Percentiles rank a stretch among this genome's conserved stretches.
Evolutionary conservation across 305 asterid species (phyloP).

Genomic region (Solanum aculeatissimum): DNA sequence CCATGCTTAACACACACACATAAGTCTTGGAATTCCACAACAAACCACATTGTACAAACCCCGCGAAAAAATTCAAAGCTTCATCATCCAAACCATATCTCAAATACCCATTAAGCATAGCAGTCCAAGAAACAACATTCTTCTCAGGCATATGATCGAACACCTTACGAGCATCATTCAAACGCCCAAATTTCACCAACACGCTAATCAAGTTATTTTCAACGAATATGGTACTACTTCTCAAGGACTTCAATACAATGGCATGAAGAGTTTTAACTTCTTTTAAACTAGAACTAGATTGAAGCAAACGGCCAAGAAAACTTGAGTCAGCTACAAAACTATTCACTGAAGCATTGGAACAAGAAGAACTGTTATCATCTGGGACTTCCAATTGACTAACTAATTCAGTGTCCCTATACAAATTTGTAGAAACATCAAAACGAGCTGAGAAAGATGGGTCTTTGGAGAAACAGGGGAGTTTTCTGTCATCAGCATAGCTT

Average conservation of each 20-base stretch:
- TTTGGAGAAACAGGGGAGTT: neutral
- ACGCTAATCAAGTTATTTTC: conserved; percentile 49
- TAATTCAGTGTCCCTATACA: neutral
- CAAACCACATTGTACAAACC: conserved; percentile 44
- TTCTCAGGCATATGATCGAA: conserved; percentile 62
- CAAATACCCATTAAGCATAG: conserved; percentile 79
- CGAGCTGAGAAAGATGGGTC: neutral
- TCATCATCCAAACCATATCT: conserved; percentile 34
- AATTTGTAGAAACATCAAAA: neutral
- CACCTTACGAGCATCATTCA: conserved; percentile 54
- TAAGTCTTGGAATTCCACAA: conserved; percentile 54
- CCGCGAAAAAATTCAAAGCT: conserved; percentile 34
- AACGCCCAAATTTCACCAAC: conserved; percentile 39
- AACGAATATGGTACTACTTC: conserved; percentile 21
- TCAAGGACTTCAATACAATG: conserved; percentile 23
- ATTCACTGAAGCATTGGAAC: neutral
- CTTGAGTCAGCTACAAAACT: conserved; percentile 10
- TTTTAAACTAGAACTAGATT: conserved; percentile 28
- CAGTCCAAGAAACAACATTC: conserved; percentile 86
- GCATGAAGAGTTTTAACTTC: conserved; percentile 44
- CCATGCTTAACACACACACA: conserved; percentile 56
- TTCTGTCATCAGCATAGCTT: neutral
- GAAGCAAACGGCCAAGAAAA: conserved; percentile 39
- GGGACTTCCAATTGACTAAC: neutral
- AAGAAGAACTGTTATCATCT: neutral